Evolutionary conservation across 352 stramenopile species (phyloP).

Genomic region (Globisporangium megalacanthum): DNA sequence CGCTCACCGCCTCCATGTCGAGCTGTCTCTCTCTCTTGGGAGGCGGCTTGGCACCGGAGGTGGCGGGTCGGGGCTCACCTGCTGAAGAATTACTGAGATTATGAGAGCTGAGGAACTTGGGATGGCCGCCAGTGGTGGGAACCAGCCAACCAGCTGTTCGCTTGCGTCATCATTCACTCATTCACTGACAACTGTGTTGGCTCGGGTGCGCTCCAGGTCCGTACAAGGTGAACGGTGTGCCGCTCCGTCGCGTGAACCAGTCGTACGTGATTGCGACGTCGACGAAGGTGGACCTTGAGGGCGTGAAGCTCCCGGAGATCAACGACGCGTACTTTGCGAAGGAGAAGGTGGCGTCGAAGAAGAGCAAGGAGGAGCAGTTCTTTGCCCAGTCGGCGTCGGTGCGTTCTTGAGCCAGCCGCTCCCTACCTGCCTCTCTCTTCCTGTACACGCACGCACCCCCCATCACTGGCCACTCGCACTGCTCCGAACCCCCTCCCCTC

Average conservation of each 20-base stretch:
- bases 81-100: slow-evolving; percentile 70
- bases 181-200: neutral
- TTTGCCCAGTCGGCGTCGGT: slow-evolving; percentile 90
- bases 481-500: neutral
- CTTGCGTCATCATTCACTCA: neutral
- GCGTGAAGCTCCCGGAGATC: slow-evolving; percentile 91
- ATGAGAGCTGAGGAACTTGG: slow-evolving; percentile 85
- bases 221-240: slow-evolving; percentile 99
- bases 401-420: slow-evolving; percentile 23
- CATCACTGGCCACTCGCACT: slow-evolving; percentile 14
- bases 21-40: slow-evolving; percentile 6
- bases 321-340: slow-evolving; percentile 98
- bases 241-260: slow-evolving; percentile 97
- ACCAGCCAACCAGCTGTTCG: neutral
- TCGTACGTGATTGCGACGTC: slow-evolving; percentile 98
- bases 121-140: neutral
- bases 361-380: slow-evolving; percentile 96
- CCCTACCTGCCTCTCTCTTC: neutral
- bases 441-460: slow-evolving; percentile 4
- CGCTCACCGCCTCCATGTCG: neutral
- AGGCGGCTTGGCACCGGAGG: neutral
- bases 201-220: slow-evolving; percentile 67
- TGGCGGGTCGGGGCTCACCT: slow-evolving; percentile 18
- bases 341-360: slow-evolving; percentile 84
- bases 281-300: slow-evolving; percentile 94